Evolutionary conservation across 805 yeast species (phyloP), one percentile per base, ranked within the genome.

Genomic region (Kodamaea laetipori): DNA sequence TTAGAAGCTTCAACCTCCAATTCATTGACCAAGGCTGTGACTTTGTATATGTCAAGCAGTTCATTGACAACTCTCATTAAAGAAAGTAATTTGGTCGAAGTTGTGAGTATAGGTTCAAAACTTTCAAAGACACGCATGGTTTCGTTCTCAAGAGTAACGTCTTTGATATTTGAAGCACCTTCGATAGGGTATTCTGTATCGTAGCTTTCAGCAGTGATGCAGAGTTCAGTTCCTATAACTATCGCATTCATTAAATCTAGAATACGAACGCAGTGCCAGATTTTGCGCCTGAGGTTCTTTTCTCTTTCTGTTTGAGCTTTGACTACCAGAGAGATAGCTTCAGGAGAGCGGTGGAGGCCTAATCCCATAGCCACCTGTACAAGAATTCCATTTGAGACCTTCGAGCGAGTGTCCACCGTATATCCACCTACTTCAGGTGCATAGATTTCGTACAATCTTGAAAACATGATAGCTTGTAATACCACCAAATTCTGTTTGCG

Each of bases 241-340:
- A 67, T 64, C 0, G 63, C 57, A 41, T 61, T 56, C 12, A 73
- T 68, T 1, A 67, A 48, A 53, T 81, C 86, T 37, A 66, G 47
- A 1, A 71, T 52, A 3, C 77, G 63, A 28, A 82, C 57, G 18
- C 66, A 62, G 56, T 71, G 73, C 87, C 87, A 82, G 3, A 80
- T 67, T 50, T 78, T 81, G 53, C 87, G 69, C 73, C 78, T 71
- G 4, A 80, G 54, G 3, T 67, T 52, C 19, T 54, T 51, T 12
- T 46, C 37, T 9, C 42, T 46, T 9, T 38, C 49, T 13, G 47
- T 46, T 4, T 48, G n/a, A 30, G 34, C 34, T 21, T 11, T n/a
- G n/a, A n/a, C n/a, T n/a, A n/a, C n/a, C n/a, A n/a, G n/a, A n/a
- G 34, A 5, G 25, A 7, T 57, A 4, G 64, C 56, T 15, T 63